Conservation (phyloP, 768 basidiomycete species). For the Kwoniella dejecticola region DNA sequence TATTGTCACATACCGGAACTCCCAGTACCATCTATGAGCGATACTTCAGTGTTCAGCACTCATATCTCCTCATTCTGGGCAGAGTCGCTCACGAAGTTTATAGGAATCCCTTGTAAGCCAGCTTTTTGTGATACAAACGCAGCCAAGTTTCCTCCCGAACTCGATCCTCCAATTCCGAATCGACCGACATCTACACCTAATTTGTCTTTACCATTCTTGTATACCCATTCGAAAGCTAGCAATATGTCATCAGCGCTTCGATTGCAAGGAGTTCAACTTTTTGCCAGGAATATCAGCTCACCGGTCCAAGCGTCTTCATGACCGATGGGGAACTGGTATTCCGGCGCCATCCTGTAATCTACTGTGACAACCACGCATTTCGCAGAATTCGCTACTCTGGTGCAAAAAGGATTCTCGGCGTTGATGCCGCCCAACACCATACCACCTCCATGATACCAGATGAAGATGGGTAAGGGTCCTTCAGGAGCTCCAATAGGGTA, state of each 20-base stretch:
- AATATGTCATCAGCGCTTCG: background rate
- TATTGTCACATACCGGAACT: constrained; percentile 75
- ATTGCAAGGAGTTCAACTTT: background rate
- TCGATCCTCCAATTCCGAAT: constrained; percentile 73
- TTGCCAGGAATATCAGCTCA: background rate
- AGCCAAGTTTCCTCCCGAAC: constrained; percentile 74
- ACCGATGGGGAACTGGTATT: constrained; percentile 70
- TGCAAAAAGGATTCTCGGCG: constrained; percentile 66
- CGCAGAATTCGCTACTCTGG: constrained; percentile 66
- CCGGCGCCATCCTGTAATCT: constrained; percentile 73
- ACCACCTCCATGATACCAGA: constrained; percentile 76
- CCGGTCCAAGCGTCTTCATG: constrained; percentile 69
- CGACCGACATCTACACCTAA: constrained; percentile 61
- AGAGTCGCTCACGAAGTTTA: constrained; percentile 21
- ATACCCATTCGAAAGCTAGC: constrained; percentile 66
- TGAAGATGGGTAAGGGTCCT: constrained; percentile 57
- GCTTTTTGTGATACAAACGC: constrained; percentile 69
- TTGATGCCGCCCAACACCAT: constrained; percentile 70
- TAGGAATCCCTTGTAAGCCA: constrained; percentile 51
- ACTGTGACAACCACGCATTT: constrained; percentile 68
- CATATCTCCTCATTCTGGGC: no score
- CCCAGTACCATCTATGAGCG: constrained; percentile 66
- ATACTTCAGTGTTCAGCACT: constrained; percentile 34
- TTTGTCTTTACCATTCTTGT: constrained; percentile 59
- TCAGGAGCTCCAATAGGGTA: constrained; percentile 61